phyloP scores from a whole-genome alignment of 2,329 filamentous ascomycete genomes.

The Blastomyces parvus region DNA sequence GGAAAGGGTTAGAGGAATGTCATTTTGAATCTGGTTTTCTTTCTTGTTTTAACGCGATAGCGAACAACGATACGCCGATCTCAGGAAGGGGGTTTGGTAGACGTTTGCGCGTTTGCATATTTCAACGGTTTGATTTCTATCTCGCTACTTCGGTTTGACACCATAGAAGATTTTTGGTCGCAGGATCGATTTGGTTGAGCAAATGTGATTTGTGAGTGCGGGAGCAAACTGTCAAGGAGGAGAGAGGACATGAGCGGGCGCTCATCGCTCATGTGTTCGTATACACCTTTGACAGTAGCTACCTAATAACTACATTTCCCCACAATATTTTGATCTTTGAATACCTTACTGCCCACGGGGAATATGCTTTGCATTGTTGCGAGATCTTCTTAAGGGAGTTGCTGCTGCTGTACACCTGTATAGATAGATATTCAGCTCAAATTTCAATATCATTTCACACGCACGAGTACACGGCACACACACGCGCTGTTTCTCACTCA shows the following conservation, averaged over 20 bases:
- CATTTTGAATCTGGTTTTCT: too few species aligned
- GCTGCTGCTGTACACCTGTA: background rate
- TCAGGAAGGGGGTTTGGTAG: background rate
- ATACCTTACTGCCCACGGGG: too few species aligned
- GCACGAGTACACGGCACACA: background rate
- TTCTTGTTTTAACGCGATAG: background rate
- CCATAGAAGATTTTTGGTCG: background rate
- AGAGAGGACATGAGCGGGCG: too few species aligned
- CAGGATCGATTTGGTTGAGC: too few species aligned
- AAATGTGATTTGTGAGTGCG: too few species aligned
- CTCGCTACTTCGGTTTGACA: background rate
- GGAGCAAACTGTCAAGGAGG: too few species aligned
- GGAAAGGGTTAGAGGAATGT: background rate
- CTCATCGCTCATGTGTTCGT: too few species aligned
- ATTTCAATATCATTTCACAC: background rate
- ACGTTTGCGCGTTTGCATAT: background rate
- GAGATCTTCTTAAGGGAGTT: background rate
- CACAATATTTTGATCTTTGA: too few species aligned
- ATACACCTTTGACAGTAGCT: too few species aligned
- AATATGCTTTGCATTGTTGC: too few species aligned
- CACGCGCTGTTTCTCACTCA: background rate
- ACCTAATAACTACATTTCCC: too few species aligned
- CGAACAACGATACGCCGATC: background rate
- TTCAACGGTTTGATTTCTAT: background rate
- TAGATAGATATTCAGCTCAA: too few species aligned